A percentile compares a stretch with the other conserved stretches of the same genome.
Evolutionary conservation across 2,329 filamentous ascomycete genomes (phyloP).

Genomic region (Colletotrichum camelliae): DNA sequence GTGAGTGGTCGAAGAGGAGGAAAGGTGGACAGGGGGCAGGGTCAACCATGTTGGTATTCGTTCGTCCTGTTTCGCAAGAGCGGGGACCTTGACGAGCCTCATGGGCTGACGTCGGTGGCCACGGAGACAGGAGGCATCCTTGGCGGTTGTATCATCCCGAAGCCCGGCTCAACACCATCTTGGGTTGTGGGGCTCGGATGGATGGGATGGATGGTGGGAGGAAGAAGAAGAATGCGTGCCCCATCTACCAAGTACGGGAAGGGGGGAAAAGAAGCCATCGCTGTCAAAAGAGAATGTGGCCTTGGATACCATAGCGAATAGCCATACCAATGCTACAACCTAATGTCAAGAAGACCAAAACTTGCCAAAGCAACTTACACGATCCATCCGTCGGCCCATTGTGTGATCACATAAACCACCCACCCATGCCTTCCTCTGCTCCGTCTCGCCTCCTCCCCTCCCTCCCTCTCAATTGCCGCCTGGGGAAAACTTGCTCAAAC

Average conservation of each 20-base stretch:
- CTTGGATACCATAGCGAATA: neutral
- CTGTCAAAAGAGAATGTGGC: slow-evolving; percentile 4
- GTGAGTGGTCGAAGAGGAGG: neutral
- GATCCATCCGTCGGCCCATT: neutral
- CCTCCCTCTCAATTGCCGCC: neutral
- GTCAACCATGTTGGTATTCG: neutral
- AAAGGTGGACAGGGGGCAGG: neutral
- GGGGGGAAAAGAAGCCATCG: neutral
- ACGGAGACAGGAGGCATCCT: slow-evolving; percentile 6
- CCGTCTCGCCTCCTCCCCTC: neutral
- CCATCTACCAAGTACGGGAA: neutral
- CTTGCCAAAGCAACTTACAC: neutral
- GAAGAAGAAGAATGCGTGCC: neutral
- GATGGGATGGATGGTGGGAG: neutral
- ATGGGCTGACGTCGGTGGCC: neutral
- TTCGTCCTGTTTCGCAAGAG: slow-evolving; percentile 7
- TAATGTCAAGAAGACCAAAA: slow-evolving; percentile 8
- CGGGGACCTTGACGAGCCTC: neutral
- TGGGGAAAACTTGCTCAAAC: neutral
- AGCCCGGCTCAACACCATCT: slow-evolving; percentile 1
- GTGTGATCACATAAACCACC: neutral
- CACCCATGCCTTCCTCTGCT: neutral
- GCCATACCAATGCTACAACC: slow-evolving; percentile 10
- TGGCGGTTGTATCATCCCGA: slow-evolving; percentile 18
- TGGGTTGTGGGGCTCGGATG: neutral